Evolutionary conservation across 2,329 filamentous ascomycete genomes (phyloP).

Genomic region (Clonostachys chloroleuca): DNA sequence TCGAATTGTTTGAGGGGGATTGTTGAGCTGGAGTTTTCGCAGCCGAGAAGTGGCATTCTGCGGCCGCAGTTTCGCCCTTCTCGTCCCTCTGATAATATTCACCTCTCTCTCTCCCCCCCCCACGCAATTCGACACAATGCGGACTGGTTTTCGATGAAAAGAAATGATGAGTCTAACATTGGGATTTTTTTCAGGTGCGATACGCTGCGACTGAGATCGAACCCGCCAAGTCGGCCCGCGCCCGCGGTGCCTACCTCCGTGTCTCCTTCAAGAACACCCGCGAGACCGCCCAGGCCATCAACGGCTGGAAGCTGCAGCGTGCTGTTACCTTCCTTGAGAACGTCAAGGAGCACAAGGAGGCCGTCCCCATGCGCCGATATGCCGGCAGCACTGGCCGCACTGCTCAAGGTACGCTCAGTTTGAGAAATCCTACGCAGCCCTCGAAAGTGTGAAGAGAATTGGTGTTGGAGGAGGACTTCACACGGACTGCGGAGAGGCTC

Average conservation of each 20-base stretch:
- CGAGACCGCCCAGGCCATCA: conserved; percentile 99
- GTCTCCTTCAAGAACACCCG: conserved; percentile 99
- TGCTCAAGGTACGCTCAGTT: conserved; percentile 84
- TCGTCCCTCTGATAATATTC: too few species aligned
- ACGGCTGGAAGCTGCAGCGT: conserved; percentile 96
- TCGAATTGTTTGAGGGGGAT: background rate
- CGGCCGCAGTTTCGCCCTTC: too few species aligned
- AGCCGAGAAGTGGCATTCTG: too few species aligned
- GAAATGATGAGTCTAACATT: too few species aligned
- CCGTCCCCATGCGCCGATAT: conserved; percentile 96
- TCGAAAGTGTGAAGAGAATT: background rate
- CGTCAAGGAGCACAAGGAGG: conserved; percentile 95
- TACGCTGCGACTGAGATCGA: conserved; percentile 91
- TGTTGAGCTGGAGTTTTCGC: too few species aligned
- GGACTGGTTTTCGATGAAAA: too few species aligned
- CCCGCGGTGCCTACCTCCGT: conserved; percentile 97
- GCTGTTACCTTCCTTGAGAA: conserved; percentile 97
- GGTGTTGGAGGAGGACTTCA: background rate
- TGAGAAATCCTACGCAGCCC: background rate
- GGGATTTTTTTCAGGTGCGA: conserved; percentile 63
- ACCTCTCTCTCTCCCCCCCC: background rate
- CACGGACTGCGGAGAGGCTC: background rate
- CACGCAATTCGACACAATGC: too few species aligned
- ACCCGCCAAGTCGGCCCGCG: conserved; percentile 89
- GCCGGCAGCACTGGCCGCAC: conserved; percentile 92